Conservation (phyloP, 1,284 basidiomycete species). For the Boletus sp. region DNA sequence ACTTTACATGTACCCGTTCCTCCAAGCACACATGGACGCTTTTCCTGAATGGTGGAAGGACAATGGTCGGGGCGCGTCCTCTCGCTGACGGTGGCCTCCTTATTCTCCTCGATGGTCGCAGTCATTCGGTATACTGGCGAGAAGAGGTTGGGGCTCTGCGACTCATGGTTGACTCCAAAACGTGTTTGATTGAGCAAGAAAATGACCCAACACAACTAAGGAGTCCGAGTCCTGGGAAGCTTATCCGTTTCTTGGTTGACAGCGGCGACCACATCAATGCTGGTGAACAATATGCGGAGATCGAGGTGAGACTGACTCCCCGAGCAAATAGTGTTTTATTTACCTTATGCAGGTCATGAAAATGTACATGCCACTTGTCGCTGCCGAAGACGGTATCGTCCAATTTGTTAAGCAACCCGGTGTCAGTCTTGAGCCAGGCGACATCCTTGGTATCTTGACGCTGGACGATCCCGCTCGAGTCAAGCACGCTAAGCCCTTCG, state of each 20-base stretch:
- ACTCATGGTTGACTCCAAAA: slow-evolving; percentile 94
- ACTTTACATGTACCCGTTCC: slow-evolving; percentile 92
- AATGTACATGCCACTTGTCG: slow-evolving; percentile 98
- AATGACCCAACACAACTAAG: slow-evolving; percentile 98
- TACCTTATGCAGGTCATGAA: slow-evolving; percentile 79
- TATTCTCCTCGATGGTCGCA: slow-evolving; percentile 87
- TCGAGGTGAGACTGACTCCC: slow-evolving; percentile 62
- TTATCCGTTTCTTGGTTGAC: slow-evolving; percentile 93
- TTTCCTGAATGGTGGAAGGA: slow-evolving; percentile 92
- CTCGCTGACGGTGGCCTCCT: slow-evolving; percentile 95
- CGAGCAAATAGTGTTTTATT: slow-evolving; percentile 11
- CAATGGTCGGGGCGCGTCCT: slow-evolving; percentile 84
- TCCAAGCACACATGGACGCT: slow-evolving; percentile 89
- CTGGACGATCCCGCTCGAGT: slow-evolving; percentile 96
- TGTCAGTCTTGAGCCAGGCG: slow-evolving; percentile 94
- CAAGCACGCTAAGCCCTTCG: slow-evolving; percentile 97
- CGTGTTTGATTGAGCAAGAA: slow-evolving; percentile 98
- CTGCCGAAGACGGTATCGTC: slow-evolving; percentile 94
- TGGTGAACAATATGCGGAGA: slow-evolving; percentile 97
- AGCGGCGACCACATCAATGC: slow-evolving; percentile 96
- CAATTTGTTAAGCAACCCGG: slow-evolving; percentile 98
- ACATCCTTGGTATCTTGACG: slow-evolving; percentile 95
- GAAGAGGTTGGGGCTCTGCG: slow-evolving; percentile 96
- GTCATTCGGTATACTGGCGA: slow-evolving; percentile 97
- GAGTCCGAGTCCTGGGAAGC: slow-evolving; percentile 95